phyloP scores from a whole-genome alignment of 2,329 filamentous ascomycete genomes.

The Paraconiothyrium sp. region DNA sequence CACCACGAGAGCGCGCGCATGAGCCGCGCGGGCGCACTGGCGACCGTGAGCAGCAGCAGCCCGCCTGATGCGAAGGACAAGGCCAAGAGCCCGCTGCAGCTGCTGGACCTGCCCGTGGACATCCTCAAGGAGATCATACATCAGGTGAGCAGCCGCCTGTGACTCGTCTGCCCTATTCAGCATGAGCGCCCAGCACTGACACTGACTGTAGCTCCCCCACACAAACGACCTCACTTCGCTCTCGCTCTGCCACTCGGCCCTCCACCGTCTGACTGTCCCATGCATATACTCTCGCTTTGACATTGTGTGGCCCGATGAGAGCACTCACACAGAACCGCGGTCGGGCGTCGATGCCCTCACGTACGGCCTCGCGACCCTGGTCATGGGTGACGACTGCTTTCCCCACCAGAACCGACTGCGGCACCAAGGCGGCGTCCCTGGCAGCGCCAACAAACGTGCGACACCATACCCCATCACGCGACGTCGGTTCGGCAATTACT shows the following conservation, averaged over 20 bases:
- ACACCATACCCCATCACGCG: constrained; percentile 49
- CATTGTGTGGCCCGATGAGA: constrained; percentile 85
- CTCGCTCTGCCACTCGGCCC: constrained; percentile 78
- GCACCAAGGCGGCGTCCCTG: constrained; percentile 18
- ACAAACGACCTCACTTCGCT: constrained; percentile 84
- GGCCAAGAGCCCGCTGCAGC: constrained; percentile 64
- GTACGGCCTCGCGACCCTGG: constrained; percentile 81
- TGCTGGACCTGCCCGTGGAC: constrained; percentile 81
- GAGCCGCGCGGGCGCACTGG: constrained; percentile 20
- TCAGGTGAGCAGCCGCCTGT: constrained; percentile 64
- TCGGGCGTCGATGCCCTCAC: constrained; percentile 83
- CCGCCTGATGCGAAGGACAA: constrained; percentile 38
- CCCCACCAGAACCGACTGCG: constrained; percentile 53
- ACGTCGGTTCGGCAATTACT: constrained; percentile 73
- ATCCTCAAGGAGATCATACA: constrained; percentile 81
- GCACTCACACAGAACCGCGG: constrained; percentile 69
- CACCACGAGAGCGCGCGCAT: constrained; percentile 26
- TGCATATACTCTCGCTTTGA: constrained; percentile 87
- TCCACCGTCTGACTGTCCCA: constrained; percentile 78
- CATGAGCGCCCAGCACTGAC: constrained; percentile 21
- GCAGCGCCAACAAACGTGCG: constrained; percentile 19
- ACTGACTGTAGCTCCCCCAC: constrained; percentile 70
- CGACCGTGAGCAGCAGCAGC: constrained; percentile 32
- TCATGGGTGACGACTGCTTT: constrained; percentile 74
- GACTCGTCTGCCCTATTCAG: background rate